Evolutionary conservation across 2,329 filamentous ascomycete species (phyloP).

Genomic region (Juglanconis sp.): DNA sequence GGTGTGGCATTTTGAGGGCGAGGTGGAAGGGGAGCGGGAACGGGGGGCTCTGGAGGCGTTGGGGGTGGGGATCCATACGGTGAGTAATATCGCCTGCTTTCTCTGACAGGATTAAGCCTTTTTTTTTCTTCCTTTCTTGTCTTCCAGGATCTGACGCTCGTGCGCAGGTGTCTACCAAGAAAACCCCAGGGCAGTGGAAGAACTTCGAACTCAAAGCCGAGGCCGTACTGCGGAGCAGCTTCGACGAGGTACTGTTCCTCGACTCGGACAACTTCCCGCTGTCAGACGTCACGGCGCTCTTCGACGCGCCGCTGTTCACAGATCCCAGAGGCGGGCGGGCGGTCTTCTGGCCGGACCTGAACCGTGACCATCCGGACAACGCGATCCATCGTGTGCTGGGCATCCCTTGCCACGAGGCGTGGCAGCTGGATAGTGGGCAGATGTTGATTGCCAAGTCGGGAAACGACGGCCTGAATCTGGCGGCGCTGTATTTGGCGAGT

Average conservation of each 20-base stretch:
- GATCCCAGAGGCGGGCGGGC: constrained; percentile 7
- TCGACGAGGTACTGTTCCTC: constrained; percentile 19
- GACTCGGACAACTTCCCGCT: constrained; percentile 19
- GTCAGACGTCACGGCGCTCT: constrained; percentile 4
- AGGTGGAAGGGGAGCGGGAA: constrained; percentile 9
- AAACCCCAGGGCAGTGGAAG: constrained; percentile 15
- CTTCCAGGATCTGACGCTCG: neutral
- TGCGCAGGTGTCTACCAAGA: constrained; percentile 12
- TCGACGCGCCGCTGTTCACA: constrained; percentile 7
- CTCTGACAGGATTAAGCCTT: neutral
- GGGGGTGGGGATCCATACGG: constrained; percentile 9
- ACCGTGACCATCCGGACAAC: constrained; percentile 18
- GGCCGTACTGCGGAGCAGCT: constrained; percentile 14
- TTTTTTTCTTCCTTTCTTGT: neutral
- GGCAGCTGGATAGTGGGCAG: constrained; percentile 18
- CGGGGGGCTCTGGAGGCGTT: constrained; percentile 5
- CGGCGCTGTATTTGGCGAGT: constrained; percentile 14
- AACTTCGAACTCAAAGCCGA: constrained; percentile 19
- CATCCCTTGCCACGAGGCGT: constrained; percentile 15
- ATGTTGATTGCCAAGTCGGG: constrained; percentile 17
- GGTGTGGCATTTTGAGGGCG: constrained; percentile 17
- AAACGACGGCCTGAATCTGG: constrained; percentile 14
- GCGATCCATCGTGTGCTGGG: constrained; percentile 15
- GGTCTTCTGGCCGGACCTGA: constrained; percentile 17
- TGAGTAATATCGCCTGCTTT: neutral